Percentiles rank a stretch among this genome's conserved stretches.
Conservation (phyloP, 352 stramenopile genomes). For the Globisporangium acanthophoron region DNA sequence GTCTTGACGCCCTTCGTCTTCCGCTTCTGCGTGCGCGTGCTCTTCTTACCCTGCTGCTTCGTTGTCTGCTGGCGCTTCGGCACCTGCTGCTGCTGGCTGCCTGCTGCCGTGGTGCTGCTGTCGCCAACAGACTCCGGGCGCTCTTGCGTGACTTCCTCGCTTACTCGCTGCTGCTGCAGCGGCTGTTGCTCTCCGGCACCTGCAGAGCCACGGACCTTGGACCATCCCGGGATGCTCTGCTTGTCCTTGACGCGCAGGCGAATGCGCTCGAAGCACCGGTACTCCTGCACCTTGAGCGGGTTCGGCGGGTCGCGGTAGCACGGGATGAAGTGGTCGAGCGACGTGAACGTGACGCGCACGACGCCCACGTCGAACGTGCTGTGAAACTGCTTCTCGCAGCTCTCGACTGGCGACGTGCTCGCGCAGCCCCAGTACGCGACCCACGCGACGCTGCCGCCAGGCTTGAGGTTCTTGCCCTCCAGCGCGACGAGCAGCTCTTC, state of each 20-base stretch:
- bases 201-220: slow-evolving; percentile 12
- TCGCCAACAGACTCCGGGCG: not conserved
- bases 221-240: slow-evolving; percentile 78
- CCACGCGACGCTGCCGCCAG: slow-evolving; percentile 66
- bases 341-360: slow-evolving; percentile 60
- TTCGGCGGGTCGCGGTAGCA: slow-evolving; percentile 81
- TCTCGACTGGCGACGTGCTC: slow-evolving; percentile 41
- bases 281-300: slow-evolving; percentile 66
- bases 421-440: slow-evolving; percentile 79
- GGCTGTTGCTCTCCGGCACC: not conserved
- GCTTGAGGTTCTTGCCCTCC: slow-evolving; percentile 69
- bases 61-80: not conserved
- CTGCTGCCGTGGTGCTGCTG: slow-evolving; percentile 7
- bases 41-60: not conserved
- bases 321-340: slow-evolving; percentile 81
- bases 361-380: slow-evolving; percentile 57
- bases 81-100: not conserved
- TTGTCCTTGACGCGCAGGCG: slow-evolving; percentile 74
- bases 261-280: slow-evolving; percentile 59
- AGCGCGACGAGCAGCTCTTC: slow-evolving; percentile 64
- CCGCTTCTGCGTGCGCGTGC: slow-evolving; percentile 1
- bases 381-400: slow-evolving; percentile 72
- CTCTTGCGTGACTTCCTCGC: not conserved
- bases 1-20: slow-evolving; percentile 7
- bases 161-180: not conserved